phyloP scores from a whole-genome alignment of 2,329 filamentous ascomycete genomes.

The Penicillium sp. region DNA sequence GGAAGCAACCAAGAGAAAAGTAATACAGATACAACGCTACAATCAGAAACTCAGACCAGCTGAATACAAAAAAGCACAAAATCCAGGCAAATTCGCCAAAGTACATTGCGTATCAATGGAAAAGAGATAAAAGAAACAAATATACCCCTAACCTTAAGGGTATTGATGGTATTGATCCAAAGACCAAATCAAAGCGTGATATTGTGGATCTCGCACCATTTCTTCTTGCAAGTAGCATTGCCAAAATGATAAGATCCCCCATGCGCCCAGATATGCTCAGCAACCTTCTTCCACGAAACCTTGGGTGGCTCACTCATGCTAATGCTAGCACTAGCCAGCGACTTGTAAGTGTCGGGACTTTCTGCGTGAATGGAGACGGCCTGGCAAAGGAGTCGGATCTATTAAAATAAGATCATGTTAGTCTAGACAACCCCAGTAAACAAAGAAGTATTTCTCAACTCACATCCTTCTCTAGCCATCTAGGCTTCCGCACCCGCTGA shows the following conservation, averaged over 20 bases:
- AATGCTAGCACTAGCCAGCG: not conserved
- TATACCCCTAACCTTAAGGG: too few species aligned
- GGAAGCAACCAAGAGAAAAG: not conserved
- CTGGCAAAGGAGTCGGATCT: constrained; percentile 43
- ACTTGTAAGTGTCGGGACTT: not conserved
- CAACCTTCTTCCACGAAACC: constrained; percentile 59
- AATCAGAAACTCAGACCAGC: not conserved
- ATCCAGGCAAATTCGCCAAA: too few species aligned
- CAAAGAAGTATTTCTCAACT: constrained; percentile 18
- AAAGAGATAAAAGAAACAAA: not conserved
- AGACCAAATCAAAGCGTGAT: constrained; percentile 15
- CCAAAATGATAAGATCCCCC: constrained; percentile 60
- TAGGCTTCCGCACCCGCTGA: constrained; percentile 45
- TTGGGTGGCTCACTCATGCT: constrained; percentile 34
- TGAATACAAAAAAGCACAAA: not conserved
- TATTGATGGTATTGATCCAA: not conserved
- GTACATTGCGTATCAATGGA: not conserved
- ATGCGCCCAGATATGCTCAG: constrained; percentile 50
- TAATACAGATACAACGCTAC: not conserved
- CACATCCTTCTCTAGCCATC: constrained; percentile 45
- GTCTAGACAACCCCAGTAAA: not conserved
- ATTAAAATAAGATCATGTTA: not conserved
- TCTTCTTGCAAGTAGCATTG: constrained; percentile 61
- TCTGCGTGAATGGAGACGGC: constrained; percentile 33
- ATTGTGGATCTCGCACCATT: constrained; percentile 52